Evolutionary conservation across 2,329 filamentous ascomycete genomes (phyloP), one percentile per base, ranked within the genome.

Genomic region (Neopestalotiopsis clavispora): DNA sequence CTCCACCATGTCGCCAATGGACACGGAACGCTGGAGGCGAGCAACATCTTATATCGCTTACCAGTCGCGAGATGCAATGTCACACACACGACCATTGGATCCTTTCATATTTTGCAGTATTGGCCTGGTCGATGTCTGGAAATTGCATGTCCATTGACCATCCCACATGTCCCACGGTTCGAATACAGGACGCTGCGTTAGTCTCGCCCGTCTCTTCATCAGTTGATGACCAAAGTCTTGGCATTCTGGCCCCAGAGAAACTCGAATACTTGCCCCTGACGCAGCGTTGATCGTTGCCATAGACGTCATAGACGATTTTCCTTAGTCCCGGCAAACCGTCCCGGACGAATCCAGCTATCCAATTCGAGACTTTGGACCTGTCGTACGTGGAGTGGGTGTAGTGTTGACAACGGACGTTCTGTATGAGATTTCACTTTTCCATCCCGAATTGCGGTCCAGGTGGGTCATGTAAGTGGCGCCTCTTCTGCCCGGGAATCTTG

Each of bases 281-380:
- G 63, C 63, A 58, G n/a, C 40, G 63, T 66, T 66, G 63, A 66
- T 66, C 63, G 30, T 66, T 66, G 34, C 63, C 63, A 38, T 49
- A 58, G 63, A 66, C 63, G 63, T 66, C 61, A 64, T 64, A 49
- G 61, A 30, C 28, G 34, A 40, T 34, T 20, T 14, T 20, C 20
- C 40, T 14, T 64, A 64, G 61, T 64, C 42, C 45, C 61, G 61
- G 61, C 61, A 49, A 32, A 9, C 28, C 42, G 61, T 49, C 61
- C 61, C 61, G 61, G 61, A 34, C 40, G 28, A 64, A 64, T 64
- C 61, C 61, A 34, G 34, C 10, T 34, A 14, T 62, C 59, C 28
- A 20, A 20, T 30, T 34, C 59, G 10, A 20, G 28, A 40, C 32
- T 38, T n/a, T 62, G 59, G 32, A 17, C 32, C 5, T 12, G 14